Percentiles rank a stretch among this genome's conserved stretches.
Evolutionary conservation across 75 land plant species (phyloP).

Genomic region (Pinus tabuliformis): DNA sequence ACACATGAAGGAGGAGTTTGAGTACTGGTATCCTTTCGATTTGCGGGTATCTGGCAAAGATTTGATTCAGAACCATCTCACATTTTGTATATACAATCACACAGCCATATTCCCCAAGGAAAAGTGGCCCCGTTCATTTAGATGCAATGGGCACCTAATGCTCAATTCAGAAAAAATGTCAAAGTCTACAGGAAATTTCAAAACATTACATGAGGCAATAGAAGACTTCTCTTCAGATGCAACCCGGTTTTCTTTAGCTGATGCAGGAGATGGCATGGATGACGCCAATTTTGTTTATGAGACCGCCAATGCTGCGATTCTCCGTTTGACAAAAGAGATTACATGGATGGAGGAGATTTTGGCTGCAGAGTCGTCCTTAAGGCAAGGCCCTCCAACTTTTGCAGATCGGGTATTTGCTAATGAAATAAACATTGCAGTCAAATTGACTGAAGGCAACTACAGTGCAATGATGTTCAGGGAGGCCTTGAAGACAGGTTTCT

Average conservation of each 20-base stretch:
- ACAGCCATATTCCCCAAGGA: constrained; percentile 70
- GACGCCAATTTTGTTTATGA: constrained; percentile 95
- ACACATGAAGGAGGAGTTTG: constrained; percentile 79
- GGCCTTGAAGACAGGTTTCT: constrained; percentile 88
- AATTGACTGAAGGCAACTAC: constrained; percentile 64
- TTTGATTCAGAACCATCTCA: constrained; percentile 87
- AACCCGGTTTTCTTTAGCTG: constrained; percentile 83
- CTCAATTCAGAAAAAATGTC: constrained; percentile 94
- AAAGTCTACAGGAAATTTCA: constrained; percentile 90
- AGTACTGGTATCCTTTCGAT: constrained; percentile 94
- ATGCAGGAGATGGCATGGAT: constrained; percentile 87
- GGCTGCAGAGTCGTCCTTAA: constrained; percentile 57
- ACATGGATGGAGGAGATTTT: constrained; percentile 87
- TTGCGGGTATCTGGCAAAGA: constrained; percentile 90
- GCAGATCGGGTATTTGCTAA: constrained; percentile 84
- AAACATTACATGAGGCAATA: constrained; percentile 63
- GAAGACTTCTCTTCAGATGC: constrained; percentile 89
- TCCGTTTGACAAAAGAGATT: constrained; percentile 84
- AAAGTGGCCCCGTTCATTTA: constrained; percentile 79
- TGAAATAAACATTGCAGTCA: constrained; percentile 80
- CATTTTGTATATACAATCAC: constrained; percentile 88
- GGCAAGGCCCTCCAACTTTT: constrained; percentile 55
- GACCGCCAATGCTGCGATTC: constrained; percentile 87
- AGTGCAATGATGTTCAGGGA: constrained; percentile 73
- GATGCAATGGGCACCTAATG: constrained; percentile 91